These are phyloP conservation scores for Flaveria sonorensis DNA, from an alignment of 129 eudicot species.

Conservation along the genomic window DNA sequence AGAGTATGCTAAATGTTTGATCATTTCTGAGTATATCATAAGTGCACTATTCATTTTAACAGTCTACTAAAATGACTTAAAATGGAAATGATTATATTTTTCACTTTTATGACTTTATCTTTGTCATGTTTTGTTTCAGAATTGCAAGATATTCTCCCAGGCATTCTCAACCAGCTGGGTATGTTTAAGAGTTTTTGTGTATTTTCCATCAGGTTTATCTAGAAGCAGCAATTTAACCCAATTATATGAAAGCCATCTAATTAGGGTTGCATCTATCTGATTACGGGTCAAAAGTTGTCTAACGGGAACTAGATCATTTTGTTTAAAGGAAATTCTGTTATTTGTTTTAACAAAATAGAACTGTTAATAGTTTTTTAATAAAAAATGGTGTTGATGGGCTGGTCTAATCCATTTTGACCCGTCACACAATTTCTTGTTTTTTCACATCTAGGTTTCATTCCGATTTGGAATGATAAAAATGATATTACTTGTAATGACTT, in stretches of 20 bases:
- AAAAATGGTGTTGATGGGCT: not conserved
- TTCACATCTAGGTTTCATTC: not conserved
- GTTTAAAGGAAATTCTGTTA: no score
- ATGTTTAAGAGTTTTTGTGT: constrained; percentile 12
- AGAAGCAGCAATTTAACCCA: not conserved
- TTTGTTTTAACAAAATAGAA: no score
- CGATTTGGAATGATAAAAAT: not conserved
- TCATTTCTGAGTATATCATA: not conserved
- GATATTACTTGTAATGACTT: not conserved
- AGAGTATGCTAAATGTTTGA: constrained; percentile 51
- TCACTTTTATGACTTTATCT: not conserved
- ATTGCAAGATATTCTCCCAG: constrained; percentile 81
- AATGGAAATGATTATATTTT: not conserved
- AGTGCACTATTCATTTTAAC: not conserved
- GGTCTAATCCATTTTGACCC: not conserved
- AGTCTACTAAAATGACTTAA: not conserved
- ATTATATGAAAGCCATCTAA: not conserved
- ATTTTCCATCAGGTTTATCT: not conserved
- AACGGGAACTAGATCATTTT: not conserved
- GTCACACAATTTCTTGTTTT: not conserved
- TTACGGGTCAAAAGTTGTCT: not conserved
- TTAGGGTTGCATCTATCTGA: not conserved
- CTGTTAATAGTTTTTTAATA: no score
- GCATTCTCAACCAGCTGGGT: constrained; percentile 80
- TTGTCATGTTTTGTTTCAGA: constrained; percentile 33